Base-by-base conservation (phyloP, 805 yeast species). In the Ogataea angusta region DNA sequence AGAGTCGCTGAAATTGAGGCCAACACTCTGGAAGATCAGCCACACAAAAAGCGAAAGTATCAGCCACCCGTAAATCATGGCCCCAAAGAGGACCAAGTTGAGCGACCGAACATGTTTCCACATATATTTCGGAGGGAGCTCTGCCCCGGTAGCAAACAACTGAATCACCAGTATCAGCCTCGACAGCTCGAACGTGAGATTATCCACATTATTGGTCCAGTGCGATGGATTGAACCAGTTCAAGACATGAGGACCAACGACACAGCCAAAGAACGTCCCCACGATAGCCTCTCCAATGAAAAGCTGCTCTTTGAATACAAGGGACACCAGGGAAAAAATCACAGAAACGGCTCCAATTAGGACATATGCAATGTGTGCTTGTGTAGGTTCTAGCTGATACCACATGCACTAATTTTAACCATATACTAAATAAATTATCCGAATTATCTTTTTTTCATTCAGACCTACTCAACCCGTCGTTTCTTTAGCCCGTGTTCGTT, bases 71-170 rank as follows among this genome's bases (percentile, higher is more conserved):
- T 69, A 69, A 1, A 95, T 83, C 97, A 89, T 89, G 18, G 85
- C 93, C 2, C 95, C 95, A 23, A 88, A 70, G 32, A 89, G 70
- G 34, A 89, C 72, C 60, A 85, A 72, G 15, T 78, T 62, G 12
- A 90, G 89, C 0, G 95, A 82, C 7, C 74, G 51, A 88, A 93
- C 82, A 59, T 90, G 96, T 46, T 76, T 76, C 48, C 79, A 70
- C 91, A 90, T 85, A 60, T 90, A 89, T 59, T 85, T 85, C 42
- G 85, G 78, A 13, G 97, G 97, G 62, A 89, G 68, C 62, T 89
- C 97, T 24, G 89, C 97, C 2, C 96, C 95, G 15, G 87, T 95
- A 8, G 96, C 96, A 54, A 89, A 91, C 52, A 89, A 86, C 67
- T 89, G 96, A 38, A 89, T 76, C 57, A 91, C 82, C 53, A 89